Conservation (phyloP, 768 basidiomycete genomes). For the Gymnopilus dilepis region DNA sequence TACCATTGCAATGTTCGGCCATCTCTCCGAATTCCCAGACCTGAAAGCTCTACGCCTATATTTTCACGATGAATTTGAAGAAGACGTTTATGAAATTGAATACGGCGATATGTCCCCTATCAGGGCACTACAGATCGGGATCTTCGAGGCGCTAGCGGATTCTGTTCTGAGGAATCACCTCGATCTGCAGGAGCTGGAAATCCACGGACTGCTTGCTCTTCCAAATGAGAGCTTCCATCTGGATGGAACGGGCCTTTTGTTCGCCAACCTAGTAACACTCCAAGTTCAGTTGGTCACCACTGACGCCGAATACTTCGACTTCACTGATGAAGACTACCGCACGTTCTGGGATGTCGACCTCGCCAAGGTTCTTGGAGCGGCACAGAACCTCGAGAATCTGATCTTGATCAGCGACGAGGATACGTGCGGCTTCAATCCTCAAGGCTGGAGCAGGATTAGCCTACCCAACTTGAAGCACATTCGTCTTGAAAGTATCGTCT, state of each 20-base stretch:
- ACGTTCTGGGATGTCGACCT: conserved; percentile 4
- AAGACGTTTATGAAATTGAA: not conserved
- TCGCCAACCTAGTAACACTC: not conserved
- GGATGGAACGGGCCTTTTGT: not conserved
- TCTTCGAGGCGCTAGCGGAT: not conserved
- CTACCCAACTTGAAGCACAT: not conserved
- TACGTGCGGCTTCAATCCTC: not conserved
- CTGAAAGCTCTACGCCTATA: not conserved
- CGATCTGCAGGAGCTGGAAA: not conserved
- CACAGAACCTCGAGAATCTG: not conserved
- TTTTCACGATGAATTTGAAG: not conserved
- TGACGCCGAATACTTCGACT: conserved; percentile 3
- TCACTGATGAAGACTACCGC: not conserved
- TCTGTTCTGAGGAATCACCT: not conserved
- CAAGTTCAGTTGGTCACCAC: conserved; percentile 1
- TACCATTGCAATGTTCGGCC: not conserved
- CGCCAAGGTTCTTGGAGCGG: not conserved
- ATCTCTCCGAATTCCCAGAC: not conserved
- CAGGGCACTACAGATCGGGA: not conserved
- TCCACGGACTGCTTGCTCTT: conserved; percentile 5
- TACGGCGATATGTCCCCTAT: conserved; percentile 4
- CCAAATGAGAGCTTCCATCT: conserved; percentile 1
- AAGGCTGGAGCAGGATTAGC: not conserved
- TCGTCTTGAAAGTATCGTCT: not conserved
- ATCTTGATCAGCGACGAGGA: not conserved